Conservation (phyloP, 73 alveolate genomes). For the Durusdinium trenchii region DNA sequence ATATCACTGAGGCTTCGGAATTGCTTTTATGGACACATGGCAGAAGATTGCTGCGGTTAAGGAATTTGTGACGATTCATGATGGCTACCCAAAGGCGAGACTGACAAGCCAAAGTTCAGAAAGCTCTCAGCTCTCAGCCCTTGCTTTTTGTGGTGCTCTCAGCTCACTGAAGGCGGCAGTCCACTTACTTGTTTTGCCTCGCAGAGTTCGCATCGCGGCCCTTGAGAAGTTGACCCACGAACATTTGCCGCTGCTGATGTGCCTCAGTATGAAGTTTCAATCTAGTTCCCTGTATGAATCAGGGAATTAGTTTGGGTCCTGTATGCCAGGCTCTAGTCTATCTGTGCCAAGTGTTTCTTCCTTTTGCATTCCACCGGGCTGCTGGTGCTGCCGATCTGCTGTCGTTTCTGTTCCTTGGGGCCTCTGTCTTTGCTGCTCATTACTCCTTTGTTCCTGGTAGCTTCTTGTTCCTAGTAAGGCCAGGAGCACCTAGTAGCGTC, state of each 20-base stretch:
- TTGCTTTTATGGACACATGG: not conserved
- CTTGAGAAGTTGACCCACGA: slow-evolving; percentile 42
- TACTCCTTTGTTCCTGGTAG: too few relatives aligned
- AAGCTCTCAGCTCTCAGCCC: not conserved
- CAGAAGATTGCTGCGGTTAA: not conserved
- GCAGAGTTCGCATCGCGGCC: slow-evolving; percentile 32
- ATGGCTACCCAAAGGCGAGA: slow-evolving; percentile 73
- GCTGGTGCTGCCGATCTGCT: too few relatives aligned
- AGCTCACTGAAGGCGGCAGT: slow-evolving; percentile 1
- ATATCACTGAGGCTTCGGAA: slow-evolving; percentile 47
- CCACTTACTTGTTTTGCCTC: slow-evolving; percentile 75
- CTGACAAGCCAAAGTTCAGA: not conserved
- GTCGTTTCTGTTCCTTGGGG: too few relatives aligned
- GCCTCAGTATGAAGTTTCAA: too few relatives aligned
- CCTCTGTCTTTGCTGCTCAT: too few relatives aligned
- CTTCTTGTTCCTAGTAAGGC: too few relatives aligned
- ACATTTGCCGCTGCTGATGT: slow-evolving; percentile 62
- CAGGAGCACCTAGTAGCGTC: too few relatives aligned
- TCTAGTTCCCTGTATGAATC: too few relatives aligned
- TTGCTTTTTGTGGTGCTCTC: not conserved
- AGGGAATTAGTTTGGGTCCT: too few relatives aligned
- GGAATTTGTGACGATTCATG: slow-evolving; percentile 82
- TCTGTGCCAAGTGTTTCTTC: too few relatives aligned
- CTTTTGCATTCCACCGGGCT: too few relatives aligned
- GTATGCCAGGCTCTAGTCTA: too few relatives aligned